These are phyloP conservation scores for Phlebopus sp. DNA, from an alignment of 1,284 basidiomycete genomes.

Conservation along the genomic window DNA sequence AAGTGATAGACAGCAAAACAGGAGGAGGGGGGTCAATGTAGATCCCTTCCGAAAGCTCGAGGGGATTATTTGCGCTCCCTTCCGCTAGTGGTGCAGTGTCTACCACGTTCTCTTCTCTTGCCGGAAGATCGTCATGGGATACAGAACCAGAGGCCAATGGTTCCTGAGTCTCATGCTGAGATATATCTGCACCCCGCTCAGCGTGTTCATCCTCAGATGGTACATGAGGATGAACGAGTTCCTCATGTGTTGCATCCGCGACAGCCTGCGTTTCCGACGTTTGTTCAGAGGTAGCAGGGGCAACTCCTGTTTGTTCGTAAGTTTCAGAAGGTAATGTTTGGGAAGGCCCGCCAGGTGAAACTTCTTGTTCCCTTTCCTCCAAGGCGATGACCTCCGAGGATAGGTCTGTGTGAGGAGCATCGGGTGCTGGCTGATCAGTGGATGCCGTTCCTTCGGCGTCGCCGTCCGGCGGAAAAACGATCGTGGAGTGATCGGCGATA, in stretches of 20 bases:
- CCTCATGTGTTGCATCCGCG: conserved; percentile 6
- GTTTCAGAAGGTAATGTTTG: conserved; percentile 21
- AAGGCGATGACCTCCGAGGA: conserved; percentile 6
- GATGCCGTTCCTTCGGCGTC: too few species aligned
- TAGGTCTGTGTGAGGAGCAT: conserved; percentile 16
- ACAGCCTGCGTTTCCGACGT: conserved; percentile 6
- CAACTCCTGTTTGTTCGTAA: conserved; percentile 14
- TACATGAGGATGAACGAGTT: conserved; percentile 1
- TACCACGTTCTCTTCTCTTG: conserved; percentile 10
- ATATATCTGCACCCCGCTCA: conserved; percentile 6
- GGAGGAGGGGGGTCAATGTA: conserved; percentile 75
- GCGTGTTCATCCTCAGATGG: conserved; percentile 5
- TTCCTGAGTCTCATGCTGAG: conserved; percentile 13
- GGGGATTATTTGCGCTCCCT: conserved; percentile 41
- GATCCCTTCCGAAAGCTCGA: conserved; percentile 67
- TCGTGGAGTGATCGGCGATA: conserved; percentile 10
- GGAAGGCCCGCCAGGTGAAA: conserved; percentile 7
- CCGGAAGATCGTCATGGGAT: conserved; percentile 1
- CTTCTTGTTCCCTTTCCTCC: conserved; percentile 1
- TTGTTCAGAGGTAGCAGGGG: conserved; percentile 2
- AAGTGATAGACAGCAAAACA: conserved; percentile 53
- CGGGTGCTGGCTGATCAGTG: conserved; percentile 17
- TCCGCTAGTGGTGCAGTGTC: conserved; percentile 11
- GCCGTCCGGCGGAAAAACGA: conserved; percentile 10
- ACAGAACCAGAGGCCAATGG: conserved; percentile 9